Conservation (phyloP, 129 eudicot species). For the Daucus carota region DNA sequence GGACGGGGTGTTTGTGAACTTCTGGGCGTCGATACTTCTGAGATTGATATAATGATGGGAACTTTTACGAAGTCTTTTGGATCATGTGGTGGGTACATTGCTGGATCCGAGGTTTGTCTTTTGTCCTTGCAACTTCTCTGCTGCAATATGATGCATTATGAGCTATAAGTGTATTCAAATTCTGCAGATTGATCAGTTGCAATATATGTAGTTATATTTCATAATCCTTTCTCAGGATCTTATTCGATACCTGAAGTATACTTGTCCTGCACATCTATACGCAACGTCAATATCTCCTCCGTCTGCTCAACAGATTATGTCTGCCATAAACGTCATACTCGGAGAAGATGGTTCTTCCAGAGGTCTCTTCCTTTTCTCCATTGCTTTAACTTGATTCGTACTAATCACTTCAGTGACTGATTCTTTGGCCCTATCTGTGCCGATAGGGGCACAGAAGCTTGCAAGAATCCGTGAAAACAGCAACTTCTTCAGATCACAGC, state of each 20-base stretch:
- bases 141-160: not conserved
- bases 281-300: constrained; percentile 96
- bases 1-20: constrained; percentile 98
- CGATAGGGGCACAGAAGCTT: constrained; percentile 86
- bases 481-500: constrained; percentile 85
- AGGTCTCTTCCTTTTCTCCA: constrained; percentile 38
- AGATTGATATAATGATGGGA: constrained; percentile 97
- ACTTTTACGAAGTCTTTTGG: constrained; percentile 96
- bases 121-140: not conserved
- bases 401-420: not conserved
- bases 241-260: constrained; percentile 63
- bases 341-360: constrained; percentile 97
- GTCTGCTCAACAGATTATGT: constrained; percentile 89
- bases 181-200: not conserved
- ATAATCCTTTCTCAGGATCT: constrained; percentile 44
- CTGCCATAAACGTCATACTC: constrained; percentile 76
- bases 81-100: constrained; percentile 97
- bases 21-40: constrained; percentile 86
- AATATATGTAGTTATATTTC: not conserved
- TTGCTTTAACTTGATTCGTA: not conserved
- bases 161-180: not conserved
- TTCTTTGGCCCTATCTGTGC: not conserved
- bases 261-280: constrained; percentile 93
- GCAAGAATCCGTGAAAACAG: constrained; percentile 91
- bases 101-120: constrained; percentile 70